These are phyloP conservation scores for Pestalotiopsis sp. DNA, from an alignment of 2,329 filamentous ascomycete species.

Conservation along the genomic window DNA sequence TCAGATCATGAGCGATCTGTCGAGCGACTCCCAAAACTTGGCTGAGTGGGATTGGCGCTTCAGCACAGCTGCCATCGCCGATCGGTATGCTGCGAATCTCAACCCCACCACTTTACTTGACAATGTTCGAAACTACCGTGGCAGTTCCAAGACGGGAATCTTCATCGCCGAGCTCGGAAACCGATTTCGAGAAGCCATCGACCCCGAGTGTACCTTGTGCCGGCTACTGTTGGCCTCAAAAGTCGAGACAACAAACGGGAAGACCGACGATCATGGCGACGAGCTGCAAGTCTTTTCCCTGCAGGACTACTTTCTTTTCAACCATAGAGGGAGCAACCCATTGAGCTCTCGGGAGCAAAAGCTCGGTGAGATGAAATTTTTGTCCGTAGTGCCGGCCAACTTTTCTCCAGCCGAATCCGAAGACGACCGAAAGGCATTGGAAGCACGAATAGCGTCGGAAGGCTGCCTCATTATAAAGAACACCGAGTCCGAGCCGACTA, in stretches of 20 bases:
- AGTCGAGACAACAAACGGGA: not conserved
- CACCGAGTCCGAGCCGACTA: not conserved
- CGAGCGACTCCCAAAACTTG: not conserved
- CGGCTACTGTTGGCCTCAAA: not conserved
- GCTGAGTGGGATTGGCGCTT: not conserved
- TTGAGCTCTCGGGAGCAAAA: not conserved
- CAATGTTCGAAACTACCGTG: not conserved
- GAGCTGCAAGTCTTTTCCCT: not conserved
- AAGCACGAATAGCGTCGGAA: not conserved
- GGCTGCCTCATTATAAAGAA: not conserved
- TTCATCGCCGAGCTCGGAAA: not conserved
- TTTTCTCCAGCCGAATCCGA: not conserved
- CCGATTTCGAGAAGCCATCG: not conserved
- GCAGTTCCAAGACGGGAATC: not conserved
- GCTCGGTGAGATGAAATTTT: not conserved
- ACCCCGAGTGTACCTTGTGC: not conserved
- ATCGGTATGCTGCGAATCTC: not conserved
- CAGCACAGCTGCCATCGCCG: not conserved
- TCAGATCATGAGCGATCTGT: not conserved
- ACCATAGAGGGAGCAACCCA: not conserved
- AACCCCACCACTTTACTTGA: not conserved
- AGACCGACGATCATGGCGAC: not conserved
- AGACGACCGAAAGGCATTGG: not conserved
- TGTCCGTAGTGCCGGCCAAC: not conserved
- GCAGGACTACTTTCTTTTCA: not conserved